Base-by-base conservation (phyloP, 495 filamentous ascomycete genomes). In the Talaromyces trachyspermus region DNA sequence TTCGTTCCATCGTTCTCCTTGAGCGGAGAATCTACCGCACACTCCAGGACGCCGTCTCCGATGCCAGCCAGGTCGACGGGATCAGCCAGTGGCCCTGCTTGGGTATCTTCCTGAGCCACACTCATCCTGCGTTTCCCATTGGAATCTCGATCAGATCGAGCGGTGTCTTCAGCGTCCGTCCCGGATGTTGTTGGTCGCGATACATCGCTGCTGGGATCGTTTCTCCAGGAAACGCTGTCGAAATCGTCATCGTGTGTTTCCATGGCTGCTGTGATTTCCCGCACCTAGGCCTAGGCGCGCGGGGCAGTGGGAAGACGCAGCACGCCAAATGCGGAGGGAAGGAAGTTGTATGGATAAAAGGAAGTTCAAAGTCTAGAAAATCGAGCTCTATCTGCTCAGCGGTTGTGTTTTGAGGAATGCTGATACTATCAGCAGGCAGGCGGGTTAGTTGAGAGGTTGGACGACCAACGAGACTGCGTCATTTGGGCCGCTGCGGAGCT, bases 1-100 rank as follows among this genome's bases (percentile, higher is more conserved):
- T 95, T 96, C 43, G 89, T 94, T n/a, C 94, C 91, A 57, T 96
- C 89, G 54, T 86, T 88, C 66, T 95, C 92, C 61, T 95, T 96
- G 55, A 88, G 74, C 14, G 92, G 89, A 33, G 80, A 74, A 37
- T 79, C 77, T 19, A 98, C 90, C 25, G 63, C 80, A 60, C 88
- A 95, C 55, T 95, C 86, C 35, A 98, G 76, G 20, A 78, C 76
- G 43, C 89, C 90, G 43, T 85, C 83, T 47, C 81, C 86, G 50
- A 87, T 71, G 39, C 84, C 85, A 48, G 77, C 79, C 44, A 81
- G 69, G 54, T 84, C 81, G 29, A 77, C 68, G 42, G 71, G 63
- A 54, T 81, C 79, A 14, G 77, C 77, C 49, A 71, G 62, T 48
- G 66, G 55, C 11, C 77, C 79, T 12, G 78, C 72, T 55, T 82